These are phyloP conservation scores for Ustilago hordei DNA, from an alignment of 1,284 basidiomycete species.

Conservation along the genomic window DNA sequence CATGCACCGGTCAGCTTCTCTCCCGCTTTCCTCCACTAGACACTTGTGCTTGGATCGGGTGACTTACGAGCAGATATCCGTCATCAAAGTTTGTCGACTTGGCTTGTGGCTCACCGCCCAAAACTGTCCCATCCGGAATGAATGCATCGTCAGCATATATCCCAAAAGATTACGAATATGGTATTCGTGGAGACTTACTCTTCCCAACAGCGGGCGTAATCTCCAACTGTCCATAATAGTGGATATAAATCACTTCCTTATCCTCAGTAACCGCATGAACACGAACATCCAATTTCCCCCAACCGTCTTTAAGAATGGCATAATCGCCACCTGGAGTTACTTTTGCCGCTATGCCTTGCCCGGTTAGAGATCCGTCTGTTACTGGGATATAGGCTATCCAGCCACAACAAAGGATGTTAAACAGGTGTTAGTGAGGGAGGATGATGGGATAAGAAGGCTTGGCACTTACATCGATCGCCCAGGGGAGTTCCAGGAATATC, in stretches of 20 bases:
- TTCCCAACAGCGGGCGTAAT: conserved; percentile 38
- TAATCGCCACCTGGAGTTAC: conserved; percentile 42
- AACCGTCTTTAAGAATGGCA: conserved; percentile 46
- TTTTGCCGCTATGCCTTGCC: conserved; percentile 33
- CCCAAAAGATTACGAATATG: not conserved
- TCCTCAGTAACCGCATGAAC: conserved; percentile 36
- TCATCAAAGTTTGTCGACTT: conserved; percentile 44
- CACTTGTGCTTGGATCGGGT: not conserved
- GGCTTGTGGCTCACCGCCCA: conserved; percentile 27
- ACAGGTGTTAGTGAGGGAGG: not conserved
- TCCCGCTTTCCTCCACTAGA: not conserved
- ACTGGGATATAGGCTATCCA: conserved; percentile 33
- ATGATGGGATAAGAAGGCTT: not conserved
- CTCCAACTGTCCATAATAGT: conserved; percentile 41
- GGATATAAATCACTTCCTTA: conserved; percentile 39
- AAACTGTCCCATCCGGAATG: conserved; percentile 9
- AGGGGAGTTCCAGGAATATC: conserved; percentile 26
- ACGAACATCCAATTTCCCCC: conserved; percentile 45
- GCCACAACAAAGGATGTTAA: not conserved
- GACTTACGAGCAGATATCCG: conserved; percentile 36
- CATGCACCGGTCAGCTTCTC: not conserved
- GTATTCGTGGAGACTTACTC: conserved; percentile 7
- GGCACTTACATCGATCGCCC: conserved; percentile 36
- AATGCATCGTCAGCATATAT: not conserved
- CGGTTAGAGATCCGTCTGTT: conserved; percentile 26